Base-by-base conservation (phyloP, 768 basidiomycete genomes). In the Boletus reticuloceps region DNA sequence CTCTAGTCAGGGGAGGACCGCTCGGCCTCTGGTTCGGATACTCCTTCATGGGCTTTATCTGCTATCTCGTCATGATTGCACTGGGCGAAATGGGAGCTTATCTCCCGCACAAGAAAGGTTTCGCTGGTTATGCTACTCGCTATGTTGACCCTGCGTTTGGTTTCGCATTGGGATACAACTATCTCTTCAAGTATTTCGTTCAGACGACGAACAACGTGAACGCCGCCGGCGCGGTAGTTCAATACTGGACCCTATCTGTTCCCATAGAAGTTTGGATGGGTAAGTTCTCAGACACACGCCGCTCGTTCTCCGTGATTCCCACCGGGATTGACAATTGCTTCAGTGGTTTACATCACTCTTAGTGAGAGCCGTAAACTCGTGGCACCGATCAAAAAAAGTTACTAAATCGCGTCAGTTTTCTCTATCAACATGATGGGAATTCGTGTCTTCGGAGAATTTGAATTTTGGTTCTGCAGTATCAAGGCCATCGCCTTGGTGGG, bases 131-230 rank as follows among this genome's bases (percentile, higher is more conserved):
- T 62, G 83, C 84, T 0, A 80, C 83, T 2, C 80, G 85, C 46
- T 85, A 84, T 61, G 80, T 82, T 20, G 85, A 87, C 66, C 85
- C 85, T 48, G 84, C 85, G 20, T 76, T 86, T 43, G 85, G 83
- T 38, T 87, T 88, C 65, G 84, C 82, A 16, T 62, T 59, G 41
- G 57, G 48, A 46, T 56, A 43, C 40, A 85, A 85, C 65, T 84
- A 86, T 63, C 70, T 85, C 41, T 64, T 79, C 55, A 83, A 83
- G 77, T 76, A 84, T 75, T 68, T 85, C 14, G 79, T 87, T 50
- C 83, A 84, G 32, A 85, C 85, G 12, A 82, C 82, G 0, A 84
- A 83, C 59, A 86, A 86, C 59, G 77, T 85, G 62, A 84, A 84
- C 65, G 84, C 82, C 20, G 82, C 82, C 32, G 81, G 82, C 27